A percentile compares a stretch with the other conserved stretches of the same genome.
Evolutionary conservation across 1,139 yeast species (phyloP).

Genomic region (Schwanniomyces etchellsii): DNA sequence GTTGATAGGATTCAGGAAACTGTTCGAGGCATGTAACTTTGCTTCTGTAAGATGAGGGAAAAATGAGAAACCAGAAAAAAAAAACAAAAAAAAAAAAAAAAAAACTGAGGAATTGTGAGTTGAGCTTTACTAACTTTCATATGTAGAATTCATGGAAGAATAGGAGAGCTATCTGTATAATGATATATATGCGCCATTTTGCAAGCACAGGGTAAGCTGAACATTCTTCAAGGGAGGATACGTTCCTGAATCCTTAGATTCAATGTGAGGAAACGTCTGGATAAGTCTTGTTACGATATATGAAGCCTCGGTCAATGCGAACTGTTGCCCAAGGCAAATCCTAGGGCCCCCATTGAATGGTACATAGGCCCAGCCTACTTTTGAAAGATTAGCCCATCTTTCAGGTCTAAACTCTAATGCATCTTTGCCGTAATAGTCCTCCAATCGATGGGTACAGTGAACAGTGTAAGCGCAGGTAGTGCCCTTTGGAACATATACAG

Average conservation of each 20-base stretch:
- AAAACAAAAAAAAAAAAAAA: too few relatives aligned
- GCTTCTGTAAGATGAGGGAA: too few relatives aligned
- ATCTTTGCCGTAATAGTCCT: slow-evolving; percentile 43
- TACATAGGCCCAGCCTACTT: slow-evolving; percentile 47
- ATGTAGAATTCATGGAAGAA: too few relatives aligned
- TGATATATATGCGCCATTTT: slow-evolving; percentile 12
- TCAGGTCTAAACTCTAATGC: slow-evolving; percentile 44
- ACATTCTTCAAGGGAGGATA: slow-evolving; percentile 20
- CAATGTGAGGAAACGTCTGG: slow-evolving; percentile 33
- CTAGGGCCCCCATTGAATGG: slow-evolving; percentile 64
- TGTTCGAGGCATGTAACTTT: too few relatives aligned
- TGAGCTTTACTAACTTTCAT: too few relatives aligned
- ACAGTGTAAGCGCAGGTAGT: slow-evolving; percentile 39
- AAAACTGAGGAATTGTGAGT: too few relatives aligned
- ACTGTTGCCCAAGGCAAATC: slow-evolving; percentile 57
- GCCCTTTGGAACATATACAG: slow-evolving; percentile 43
- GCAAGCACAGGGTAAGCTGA: slow-evolving; percentile 24
- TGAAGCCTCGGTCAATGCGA: slow-evolving; percentile 53
- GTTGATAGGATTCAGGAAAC: too few relatives aligned
- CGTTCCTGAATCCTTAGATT: slow-evolving; percentile 13
- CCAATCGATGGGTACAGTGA: slow-evolving; percentile 41
- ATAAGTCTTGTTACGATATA: slow-evolving; percentile 42
- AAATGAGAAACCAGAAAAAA: too few relatives aligned
- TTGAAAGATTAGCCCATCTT: slow-evolving; percentile 37
- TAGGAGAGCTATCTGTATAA: slow-evolving; percentile 2